Evolutionary conservation across 805 yeast species (phyloP).

Genomic region (Candida xiaguanensis): DNA sequence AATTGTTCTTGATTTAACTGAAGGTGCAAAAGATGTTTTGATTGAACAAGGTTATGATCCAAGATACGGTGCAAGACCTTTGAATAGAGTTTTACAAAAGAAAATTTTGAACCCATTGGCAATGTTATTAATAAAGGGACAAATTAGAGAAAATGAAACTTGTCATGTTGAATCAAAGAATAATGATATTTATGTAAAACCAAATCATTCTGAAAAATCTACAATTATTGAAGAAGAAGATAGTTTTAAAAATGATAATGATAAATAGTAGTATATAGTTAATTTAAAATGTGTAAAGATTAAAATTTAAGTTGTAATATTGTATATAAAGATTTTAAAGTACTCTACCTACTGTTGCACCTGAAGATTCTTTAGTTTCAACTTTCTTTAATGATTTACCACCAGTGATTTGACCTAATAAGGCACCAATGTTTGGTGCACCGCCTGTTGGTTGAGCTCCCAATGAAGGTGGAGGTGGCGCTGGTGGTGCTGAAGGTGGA

Average conservation of each 20-base stretch:
- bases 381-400: constrained; percentile 54
- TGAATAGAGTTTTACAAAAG: constrained; percentile 85
- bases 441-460: constrained; percentile 22
- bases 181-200: constrained; percentile 22
- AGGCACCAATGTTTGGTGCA: constrained; percentile 36
- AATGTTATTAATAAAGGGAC: constrained; percentile 71
- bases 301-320: no score
- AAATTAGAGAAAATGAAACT: constrained; percentile 45
- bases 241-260: not conserved
- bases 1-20: constrained; percentile 53
- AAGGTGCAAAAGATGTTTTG: constrained; percentile 71
- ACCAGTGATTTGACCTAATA: constrained; percentile 53
- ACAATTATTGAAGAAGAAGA: constrained; percentile 5
- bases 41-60: constrained; percentile 88
- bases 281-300: no score
- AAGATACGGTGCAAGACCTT: constrained; percentile 92
- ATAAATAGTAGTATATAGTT: not conserved
- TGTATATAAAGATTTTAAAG: no score
- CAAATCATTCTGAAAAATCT: constrained; percentile 27
- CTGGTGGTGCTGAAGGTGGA: constrained; percentile 30
- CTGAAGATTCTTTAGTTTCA: constrained; percentile 43
- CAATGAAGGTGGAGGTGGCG: constrained; percentile 15
- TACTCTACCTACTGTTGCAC: constrained; percentile 50
- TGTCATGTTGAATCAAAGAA: constrained; percentile 26
- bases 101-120: constrained; percentile 87